Percentiles rank a stretch among this genome's conserved stretches.
phyloP scores from a whole-genome alignment of 2,329 filamentous ascomycete genomes.

The Helotiales sp. region DNA sequence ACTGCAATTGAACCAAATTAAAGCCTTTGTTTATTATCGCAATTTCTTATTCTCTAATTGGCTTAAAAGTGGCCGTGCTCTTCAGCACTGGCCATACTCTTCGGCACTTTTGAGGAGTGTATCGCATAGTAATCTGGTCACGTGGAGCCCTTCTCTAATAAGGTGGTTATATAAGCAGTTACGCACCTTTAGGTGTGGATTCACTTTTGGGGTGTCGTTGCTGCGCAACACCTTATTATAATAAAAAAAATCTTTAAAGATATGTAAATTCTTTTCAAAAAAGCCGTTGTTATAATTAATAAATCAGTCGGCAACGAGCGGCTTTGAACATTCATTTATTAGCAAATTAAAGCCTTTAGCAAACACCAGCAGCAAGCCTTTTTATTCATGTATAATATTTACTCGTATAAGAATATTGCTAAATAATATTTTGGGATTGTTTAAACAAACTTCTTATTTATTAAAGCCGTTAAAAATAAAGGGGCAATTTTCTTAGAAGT shows the following conservation, averaged over 20 bases:
- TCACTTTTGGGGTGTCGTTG: no score
- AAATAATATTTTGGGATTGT: slow-evolving; percentile 27
- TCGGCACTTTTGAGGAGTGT: no score
- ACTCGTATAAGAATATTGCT: slow-evolving; percentile 12
- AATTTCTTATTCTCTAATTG: no score
- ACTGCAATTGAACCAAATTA: no score
- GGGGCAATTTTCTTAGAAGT: slow-evolving; percentile 45
- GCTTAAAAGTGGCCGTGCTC: no score
- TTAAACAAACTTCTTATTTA: slow-evolving; percentile 27
- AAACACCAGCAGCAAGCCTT: slow-evolving; percentile 23
- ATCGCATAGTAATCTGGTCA: no score
- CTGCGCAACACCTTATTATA: no score
- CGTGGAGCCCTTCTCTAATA: no score
- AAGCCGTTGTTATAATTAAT: slow-evolving; percentile 44
- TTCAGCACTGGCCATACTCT: no score
- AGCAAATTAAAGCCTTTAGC: slow-evolving; percentile 24
- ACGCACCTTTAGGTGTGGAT: no score
- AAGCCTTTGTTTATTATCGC: no score
- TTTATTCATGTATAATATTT: slow-evolving; percentile 26
- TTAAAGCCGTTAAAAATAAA: slow-evolving; percentile 36
- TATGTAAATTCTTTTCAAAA: slow-evolving; percentile 49
- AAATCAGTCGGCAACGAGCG: background rate
- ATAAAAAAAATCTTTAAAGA: slow-evolving; percentile 45
- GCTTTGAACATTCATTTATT: slow-evolving; percentile 17
- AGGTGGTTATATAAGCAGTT: no score